A percentile compares a stretch with the other conserved stretches of the same genome.
phyloP scores from a whole-genome alignment of 1,284 basidiomycete species.

The Gomphus bonarii region DNA sequence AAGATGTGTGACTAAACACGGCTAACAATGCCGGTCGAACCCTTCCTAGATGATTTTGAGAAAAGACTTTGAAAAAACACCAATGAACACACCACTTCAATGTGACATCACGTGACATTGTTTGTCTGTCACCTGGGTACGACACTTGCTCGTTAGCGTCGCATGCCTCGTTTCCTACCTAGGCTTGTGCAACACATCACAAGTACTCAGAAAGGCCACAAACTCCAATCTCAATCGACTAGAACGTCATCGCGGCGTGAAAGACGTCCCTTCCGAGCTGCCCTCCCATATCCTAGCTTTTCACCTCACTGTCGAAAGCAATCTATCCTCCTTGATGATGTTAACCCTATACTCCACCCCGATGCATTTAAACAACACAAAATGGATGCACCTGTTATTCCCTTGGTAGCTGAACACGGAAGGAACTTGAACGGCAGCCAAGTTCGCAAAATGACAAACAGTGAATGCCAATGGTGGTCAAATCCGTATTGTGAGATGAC shows the following conservation, averaged over 20 bases:
- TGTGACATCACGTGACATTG: too few species aligned
- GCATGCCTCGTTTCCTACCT: slow-evolving; percentile 57
- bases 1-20: too few species aligned
- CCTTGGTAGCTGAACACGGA: slow-evolving; percentile 31
- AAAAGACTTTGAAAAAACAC: too few species aligned
- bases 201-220: slow-evolving; percentile 9
- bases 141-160: not conserved
- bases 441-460: slow-evolving; percentile 36
- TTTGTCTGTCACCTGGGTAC: not conserved
- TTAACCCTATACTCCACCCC: slow-evolving; percentile 42
- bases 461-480: slow-evolving; percentile 57
- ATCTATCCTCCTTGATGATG: slow-evolving; percentile 46
- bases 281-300: slow-evolving; percentile 29
- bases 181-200: slow-evolving; percentile 36
- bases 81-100: too few species aligned
- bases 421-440: slow-evolving; percentile 16
- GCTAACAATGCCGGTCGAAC: too few species aligned
- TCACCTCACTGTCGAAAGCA: slow-evolving; percentile 29
- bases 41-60: too few species aligned
- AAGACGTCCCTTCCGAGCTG: slow-evolving; percentile 20
- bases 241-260: slow-evolving; percentile 14
- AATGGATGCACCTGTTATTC: slow-evolving; percentile 22
- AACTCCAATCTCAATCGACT: slow-evolving; percentile 1
- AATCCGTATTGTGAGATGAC: slow-evolving; percentile 58
- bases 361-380: slow-evolving; percentile 43